Percentiles rank a stretch among this genome's conserved stretches.
These are phyloP conservation scores for Diaporthe helianthi DNA, from an alignment of 2,329 filamentous ascomycete species.

Conservation along the genomic window DNA sequence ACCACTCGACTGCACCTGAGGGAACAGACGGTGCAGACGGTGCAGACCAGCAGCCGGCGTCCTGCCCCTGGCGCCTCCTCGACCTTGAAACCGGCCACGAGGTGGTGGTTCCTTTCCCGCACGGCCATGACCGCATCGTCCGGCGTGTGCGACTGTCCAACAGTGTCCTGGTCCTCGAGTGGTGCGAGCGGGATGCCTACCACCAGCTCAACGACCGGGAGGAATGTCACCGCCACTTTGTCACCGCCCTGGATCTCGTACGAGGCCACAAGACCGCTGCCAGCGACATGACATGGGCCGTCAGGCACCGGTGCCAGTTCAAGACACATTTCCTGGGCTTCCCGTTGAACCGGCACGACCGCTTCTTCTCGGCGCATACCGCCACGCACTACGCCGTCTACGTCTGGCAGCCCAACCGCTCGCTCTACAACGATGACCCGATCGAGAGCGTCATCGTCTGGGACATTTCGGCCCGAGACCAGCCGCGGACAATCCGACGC, in stretches of 20 bases:
- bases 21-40: background rate
- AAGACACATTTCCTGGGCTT: slow-evolving; percentile 65
- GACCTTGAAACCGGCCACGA: slow-evolving; percentile 55
- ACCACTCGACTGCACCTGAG: slow-evolving; percentile 41
- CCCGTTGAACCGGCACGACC: slow-evolving; percentile 60
- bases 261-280: slow-evolving; percentile 8
- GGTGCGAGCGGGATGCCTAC: slow-evolving; percentile 59
- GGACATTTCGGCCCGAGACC: slow-evolving; percentile 62
- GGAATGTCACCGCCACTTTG: slow-evolving; percentile 63
- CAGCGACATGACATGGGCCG: slow-evolving; percentile 47
- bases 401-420: slow-evolving; percentile 65
- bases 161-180: slow-evolving; percentile 67
- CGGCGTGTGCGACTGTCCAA: slow-evolving; percentile 61
- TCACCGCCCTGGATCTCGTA: slow-evolving; percentile 62
- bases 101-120: slow-evolving; percentile 57
- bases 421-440: slow-evolving; percentile 56
- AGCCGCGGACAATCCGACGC: slow-evolving; percentile 55
- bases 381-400: slow-evolving; percentile 67
- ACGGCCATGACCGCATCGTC: slow-evolving; percentile 55
- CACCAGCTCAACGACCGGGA: slow-evolving; percentile 59
- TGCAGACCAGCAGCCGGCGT: background rate
- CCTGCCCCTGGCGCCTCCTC: slow-evolving; percentile 50
- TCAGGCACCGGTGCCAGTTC: slow-evolving; percentile 64
- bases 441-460: slow-evolving; percentile 65
- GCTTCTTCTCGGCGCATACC: slow-evolving; percentile 69